Evolutionary conservation across 192 early-diverging fungal genomes (phyloP).

Genomic region (Coemansia sp.): DNA sequence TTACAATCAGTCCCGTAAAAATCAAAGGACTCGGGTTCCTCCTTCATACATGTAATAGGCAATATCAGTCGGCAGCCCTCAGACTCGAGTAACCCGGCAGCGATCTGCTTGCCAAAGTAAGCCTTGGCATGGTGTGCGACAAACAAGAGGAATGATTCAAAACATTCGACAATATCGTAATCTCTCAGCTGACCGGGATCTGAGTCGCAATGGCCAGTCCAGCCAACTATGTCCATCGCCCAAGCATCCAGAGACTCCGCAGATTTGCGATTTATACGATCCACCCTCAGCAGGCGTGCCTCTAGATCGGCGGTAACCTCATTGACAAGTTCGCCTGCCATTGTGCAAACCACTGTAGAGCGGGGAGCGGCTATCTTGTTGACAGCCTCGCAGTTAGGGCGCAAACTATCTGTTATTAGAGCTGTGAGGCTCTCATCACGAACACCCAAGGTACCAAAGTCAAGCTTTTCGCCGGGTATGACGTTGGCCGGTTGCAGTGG

Average conservation of each 20-base stretch:
- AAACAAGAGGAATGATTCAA: not conserved
- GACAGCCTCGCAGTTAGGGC: not conserved
- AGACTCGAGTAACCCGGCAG: not conserved
- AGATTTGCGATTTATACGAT: not conserved
- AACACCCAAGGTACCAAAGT: too few relatives aligned
- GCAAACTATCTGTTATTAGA: not conserved
- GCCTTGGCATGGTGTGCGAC: slow-evolving; percentile 2
- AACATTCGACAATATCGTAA: not conserved
- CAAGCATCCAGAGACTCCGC: not conserved
- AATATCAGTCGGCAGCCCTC: not conserved
- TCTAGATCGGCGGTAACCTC: not conserved
- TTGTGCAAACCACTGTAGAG: not conserved
- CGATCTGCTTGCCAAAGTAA: not conserved
- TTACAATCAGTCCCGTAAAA: too few relatives aligned
- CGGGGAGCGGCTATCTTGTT: not conserved
- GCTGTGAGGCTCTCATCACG: too few relatives aligned
- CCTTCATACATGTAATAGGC: not conserved
- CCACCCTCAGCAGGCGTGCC: not conserved
- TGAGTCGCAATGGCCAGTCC: not conserved
- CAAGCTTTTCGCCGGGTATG: too few relatives aligned
- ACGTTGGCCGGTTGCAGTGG: too few relatives aligned
- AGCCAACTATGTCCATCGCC: not conserved
- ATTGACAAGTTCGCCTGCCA: not conserved
- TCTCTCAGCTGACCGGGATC: not conserved
- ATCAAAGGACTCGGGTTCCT: too few relatives aligned